A percentile compares a stretch with the other conserved stretches of the same genome.
phyloP scores from a whole-genome alignment of 2,329 filamentous ascomycete genomes.

The Colletotrichum gloeosporioides region DNA sequence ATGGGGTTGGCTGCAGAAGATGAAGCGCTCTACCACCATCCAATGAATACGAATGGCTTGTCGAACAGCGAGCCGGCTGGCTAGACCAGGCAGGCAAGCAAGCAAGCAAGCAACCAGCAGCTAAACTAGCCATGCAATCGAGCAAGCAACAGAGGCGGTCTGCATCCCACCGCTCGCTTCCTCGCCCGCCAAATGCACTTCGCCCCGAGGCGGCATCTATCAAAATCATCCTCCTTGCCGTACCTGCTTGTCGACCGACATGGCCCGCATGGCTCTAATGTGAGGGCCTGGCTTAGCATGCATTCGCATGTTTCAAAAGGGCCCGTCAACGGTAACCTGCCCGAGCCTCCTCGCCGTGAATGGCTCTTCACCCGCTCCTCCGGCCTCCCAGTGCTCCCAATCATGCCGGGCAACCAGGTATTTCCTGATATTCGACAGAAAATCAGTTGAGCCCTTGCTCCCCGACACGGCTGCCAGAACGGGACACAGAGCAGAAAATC shows the following conservation, averaged over 20 bases:
- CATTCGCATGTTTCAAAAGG: conserved; percentile 5
- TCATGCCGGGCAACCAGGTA: neutral
- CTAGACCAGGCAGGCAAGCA: neutral
- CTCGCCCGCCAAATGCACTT: neutral
- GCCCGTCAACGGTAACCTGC: neutral
- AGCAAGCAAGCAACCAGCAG: neutral
- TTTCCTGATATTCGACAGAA: neutral
- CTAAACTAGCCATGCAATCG: neutral
- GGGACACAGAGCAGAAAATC: neutral
- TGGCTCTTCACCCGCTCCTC: neutral
- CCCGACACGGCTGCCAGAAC: neutral
- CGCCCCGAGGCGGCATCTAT: conserved; percentile 6
- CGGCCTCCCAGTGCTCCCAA: neutral
- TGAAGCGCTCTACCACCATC: neutral
- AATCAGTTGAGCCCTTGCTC: neutral
- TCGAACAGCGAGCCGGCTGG: neutral
- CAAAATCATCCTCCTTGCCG: neutral
- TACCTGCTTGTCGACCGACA: neutral
- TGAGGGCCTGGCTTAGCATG: conserved; percentile 1
- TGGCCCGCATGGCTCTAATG: neutral
- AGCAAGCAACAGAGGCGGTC: conserved; percentile 2
- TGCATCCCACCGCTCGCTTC: conserved; percentile 7
- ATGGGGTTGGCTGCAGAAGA: conserved; percentile 3
- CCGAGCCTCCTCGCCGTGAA: neutral
- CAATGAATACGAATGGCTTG: conserved; percentile 2